Conservation (phyloP, 352 stramenopile species). For the Achlya hypogyna region DNA sequence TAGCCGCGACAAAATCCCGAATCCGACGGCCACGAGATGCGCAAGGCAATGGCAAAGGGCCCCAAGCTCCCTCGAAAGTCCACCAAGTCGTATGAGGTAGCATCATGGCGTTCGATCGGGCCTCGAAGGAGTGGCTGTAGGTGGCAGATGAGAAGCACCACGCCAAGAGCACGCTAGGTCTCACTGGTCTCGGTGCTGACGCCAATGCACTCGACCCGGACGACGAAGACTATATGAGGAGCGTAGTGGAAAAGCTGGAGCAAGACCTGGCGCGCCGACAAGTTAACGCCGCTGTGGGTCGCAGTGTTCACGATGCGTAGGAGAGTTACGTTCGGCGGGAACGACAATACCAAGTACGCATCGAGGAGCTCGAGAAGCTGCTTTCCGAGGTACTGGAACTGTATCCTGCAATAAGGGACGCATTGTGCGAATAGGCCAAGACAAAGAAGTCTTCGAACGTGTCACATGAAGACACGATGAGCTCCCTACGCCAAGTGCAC, state of each 20-base stretch:
- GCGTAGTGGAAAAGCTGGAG: conserved; percentile 49
- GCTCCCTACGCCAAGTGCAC: conserved; percentile 77
- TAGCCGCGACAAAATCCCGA: not conserved
- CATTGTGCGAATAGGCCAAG: conserved; percentile 31
- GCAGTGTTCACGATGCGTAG: conserved; percentile 20
- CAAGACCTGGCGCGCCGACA: conserved; percentile 51
- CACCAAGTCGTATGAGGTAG: conserved; percentile 8
- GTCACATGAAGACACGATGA: conserved; percentile 63
- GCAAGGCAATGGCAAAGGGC: not conserved
- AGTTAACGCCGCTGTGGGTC: conserved; percentile 11
- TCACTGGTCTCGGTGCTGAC: not conserved
- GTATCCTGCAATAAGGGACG: not conserved
- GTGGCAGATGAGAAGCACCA: conserved; percentile 14
- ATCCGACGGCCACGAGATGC: not conserved
- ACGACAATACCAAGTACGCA: conserved; percentile 80
- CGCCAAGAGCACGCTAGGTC: too few relatives aligned
- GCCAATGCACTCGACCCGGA: conserved; percentile 1
- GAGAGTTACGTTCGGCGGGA: conserved; percentile 84
- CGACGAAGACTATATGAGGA: conserved; percentile 24
- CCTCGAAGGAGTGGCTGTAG: not conserved
- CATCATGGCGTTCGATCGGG: not conserved
- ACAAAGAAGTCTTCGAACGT: conserved; percentile 63
- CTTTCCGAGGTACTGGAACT: conserved; percentile 28
- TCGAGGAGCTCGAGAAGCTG: conserved; percentile 67
- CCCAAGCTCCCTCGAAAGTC: conserved; percentile 3